Percentiles rank a stretch among this genome's conserved stretches.
These are phyloP conservation scores for Lippia alba DNA, from an alignment of 305 asterid genomes.

Conservation along the genomic window DNA sequence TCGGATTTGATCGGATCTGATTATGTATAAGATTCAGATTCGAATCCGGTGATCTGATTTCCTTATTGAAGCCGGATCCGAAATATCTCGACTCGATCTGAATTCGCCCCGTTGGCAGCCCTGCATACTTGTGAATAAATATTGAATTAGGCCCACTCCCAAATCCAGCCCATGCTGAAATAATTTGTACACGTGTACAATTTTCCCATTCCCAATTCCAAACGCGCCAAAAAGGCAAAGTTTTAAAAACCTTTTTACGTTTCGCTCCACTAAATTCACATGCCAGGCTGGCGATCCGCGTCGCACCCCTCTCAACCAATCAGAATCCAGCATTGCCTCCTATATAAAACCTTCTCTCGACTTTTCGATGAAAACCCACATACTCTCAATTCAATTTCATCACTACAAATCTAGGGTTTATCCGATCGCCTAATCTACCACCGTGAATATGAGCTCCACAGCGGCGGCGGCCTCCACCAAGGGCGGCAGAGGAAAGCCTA, in stretches of 20 bases:
- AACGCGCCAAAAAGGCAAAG: conserved; percentile 35
- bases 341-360: conserved; percentile 12
- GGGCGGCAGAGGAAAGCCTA: conserved; percentile 65
- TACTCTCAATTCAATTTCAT: neutral
- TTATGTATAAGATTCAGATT: too few relatives aligned
- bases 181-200: neutral
- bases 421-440: neutral
- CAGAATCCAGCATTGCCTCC: conserved; percentile 27
- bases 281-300: conserved; percentile 53
- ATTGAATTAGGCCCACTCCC: neutral
- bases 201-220: neutral
- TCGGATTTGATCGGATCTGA: too few relatives aligned
- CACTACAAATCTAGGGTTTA: conserved; percentile 27
- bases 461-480: conserved; percentile 41
- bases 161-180: neutral
- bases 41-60: too few relatives aligned
- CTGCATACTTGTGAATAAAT: too few relatives aligned
- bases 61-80: too few relatives aligned
- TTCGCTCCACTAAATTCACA: conserved; percentile 29
- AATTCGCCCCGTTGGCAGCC: too few relatives aligned
- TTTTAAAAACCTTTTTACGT: conserved; percentile 16
- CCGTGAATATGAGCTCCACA: conserved; percentile 28
- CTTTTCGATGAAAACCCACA: neutral
- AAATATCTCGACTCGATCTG: too few relatives aligned
- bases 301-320: conserved; percentile 37